phyloP scores from a whole-genome alignment of 495 filamentous ascomycete genomes.

The Aspergillus indologenus region DNA sequence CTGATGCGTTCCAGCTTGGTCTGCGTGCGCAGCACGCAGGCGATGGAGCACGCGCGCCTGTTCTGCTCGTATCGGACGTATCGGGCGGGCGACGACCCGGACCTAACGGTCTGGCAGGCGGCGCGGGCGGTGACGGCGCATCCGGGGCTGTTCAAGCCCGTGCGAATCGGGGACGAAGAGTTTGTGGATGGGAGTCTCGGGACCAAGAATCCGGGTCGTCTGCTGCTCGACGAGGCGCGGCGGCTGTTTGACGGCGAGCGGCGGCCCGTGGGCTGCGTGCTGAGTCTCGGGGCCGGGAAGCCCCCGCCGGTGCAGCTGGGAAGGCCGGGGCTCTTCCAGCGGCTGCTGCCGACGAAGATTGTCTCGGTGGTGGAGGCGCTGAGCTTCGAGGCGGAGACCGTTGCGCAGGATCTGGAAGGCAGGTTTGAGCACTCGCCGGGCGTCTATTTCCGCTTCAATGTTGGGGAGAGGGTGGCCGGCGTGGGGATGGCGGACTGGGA shows the following conservation, averaged over 20 bases:
- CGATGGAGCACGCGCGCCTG: not conserved
- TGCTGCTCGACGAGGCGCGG: not conserved
- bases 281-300: not conserved
- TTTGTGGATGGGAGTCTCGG: not conserved
- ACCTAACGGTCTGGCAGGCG: not conserved
- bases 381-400: not conserved
- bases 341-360: not conserved
- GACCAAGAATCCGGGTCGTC: not conserved
- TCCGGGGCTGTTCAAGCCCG: not conserved
- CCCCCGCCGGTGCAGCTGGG: not conserved
- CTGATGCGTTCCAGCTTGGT: too few species aligned
- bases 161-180: not conserved
- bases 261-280: not conserved
- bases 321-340: not conserved
- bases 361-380: not conserved
- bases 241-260: not conserved
- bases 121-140: not conserved
- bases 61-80: not conserved
- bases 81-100: not conserved
- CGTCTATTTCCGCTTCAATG: not conserved
- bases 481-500: not conserved
- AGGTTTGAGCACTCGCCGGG: not conserved
- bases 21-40: not conserved
- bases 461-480: not conserved
- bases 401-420: not conserved